Evolutionary conservation across 352 stramenopile species (phyloP), one percentile per base, ranked within the genome.

Genomic region (Globisporangium iwayamae): DNA sequence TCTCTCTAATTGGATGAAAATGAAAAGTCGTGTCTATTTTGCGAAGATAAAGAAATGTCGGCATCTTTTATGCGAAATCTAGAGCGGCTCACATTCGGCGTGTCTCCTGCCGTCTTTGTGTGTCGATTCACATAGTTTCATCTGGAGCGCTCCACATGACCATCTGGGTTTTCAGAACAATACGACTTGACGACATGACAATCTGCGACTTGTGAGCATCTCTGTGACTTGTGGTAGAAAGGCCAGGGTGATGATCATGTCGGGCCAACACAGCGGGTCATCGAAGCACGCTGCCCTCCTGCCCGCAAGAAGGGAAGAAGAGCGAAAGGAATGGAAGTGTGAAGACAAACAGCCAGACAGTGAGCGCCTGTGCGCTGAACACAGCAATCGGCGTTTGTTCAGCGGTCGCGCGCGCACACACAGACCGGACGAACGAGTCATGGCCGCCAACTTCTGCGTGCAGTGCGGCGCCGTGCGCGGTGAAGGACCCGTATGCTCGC

Each of bases 371-470:
- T 25, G 22, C 22, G 22, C 22, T 25, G 22, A 25, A 25, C 22
- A 25, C 22, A 25, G 22, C 22, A 25, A 25, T 25, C 22, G 22
- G 22, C 22, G 22, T 25, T 25, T 25, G 22, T 25, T 25, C 22
- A 25, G 22, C 22, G 22, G 22, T 25, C 22, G 22, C 22, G 22
- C 22, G 22, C 22, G 22, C 22, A 25, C 22, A 25, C 22, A 25
- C 22, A 25, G 22, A 25, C 1, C 22, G 22, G 22, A 25, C 22
- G 22, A 25, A 25, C 22, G 22, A 25, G 22, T 25, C 22, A 63
- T 63, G 57, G 32, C 45, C 11, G 55, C 54, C 25, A 68, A 68
- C 46, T 62, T 66, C 46, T 71, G 66, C 66, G 30, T 63, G 16
- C 50, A 71, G n/a, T 71, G 66, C 56, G 66, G 66, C 41, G 56